Percentiles rank a stretch among this genome's conserved stretches.
These are phyloP conservation scores for Schwanniomyces occidentalis DNA, from an alignment of 805 yeast species.

Conservation along the genomic window DNA sequence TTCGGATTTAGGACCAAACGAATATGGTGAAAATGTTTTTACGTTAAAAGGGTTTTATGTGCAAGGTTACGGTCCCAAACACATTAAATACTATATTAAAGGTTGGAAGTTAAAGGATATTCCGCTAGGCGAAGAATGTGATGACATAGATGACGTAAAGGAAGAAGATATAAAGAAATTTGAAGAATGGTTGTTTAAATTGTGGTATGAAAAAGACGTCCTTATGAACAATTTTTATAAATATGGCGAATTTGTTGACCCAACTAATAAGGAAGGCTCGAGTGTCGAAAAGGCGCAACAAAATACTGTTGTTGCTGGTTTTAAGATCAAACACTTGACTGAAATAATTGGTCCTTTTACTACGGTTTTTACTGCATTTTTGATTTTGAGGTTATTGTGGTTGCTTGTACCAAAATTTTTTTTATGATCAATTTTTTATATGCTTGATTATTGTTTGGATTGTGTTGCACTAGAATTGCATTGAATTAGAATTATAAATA, in stretches of 20 bases:
- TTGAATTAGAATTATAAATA: too few species aligned
- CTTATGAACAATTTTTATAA: slow-evolving; percentile 62
- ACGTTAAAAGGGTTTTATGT: slow-evolving; percentile 64
- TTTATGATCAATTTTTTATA: background rate
- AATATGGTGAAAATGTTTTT: slow-evolving; percentile 77
- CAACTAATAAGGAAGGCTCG: slow-evolving; percentile 11
- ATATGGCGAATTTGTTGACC: slow-evolving; percentile 50
- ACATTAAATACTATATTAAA: slow-evolving; percentile 65
- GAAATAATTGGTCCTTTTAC: slow-evolving; percentile 16
- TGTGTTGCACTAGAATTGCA: too few species aligned
- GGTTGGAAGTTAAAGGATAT: slow-evolving; percentile 59
- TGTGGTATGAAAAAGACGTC: slow-evolving; percentile 80
- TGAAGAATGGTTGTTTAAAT: slow-evolving; percentile 69
- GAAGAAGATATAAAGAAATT: slow-evolving; percentile 51
- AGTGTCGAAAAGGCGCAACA: background rate
- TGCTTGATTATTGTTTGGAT: too few species aligned
- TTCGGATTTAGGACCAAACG: slow-evolving; percentile 60
- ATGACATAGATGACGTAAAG: slow-evolving; percentile 42
- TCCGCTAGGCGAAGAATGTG: slow-evolving; percentile 49
- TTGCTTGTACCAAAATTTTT: background rate
- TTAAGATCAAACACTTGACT: slow-evolving; percentile 19
- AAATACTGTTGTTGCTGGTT: slow-evolving; percentile 23
- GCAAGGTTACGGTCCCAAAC: slow-evolving; percentile 69
- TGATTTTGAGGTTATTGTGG: slow-evolving; percentile 12
- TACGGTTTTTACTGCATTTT: slow-evolving; percentile 8